phyloP scores from a whole-genome alignment of 2,329 filamentous ascomycete genomes.

The Calonectria hongkongensis region DNA sequence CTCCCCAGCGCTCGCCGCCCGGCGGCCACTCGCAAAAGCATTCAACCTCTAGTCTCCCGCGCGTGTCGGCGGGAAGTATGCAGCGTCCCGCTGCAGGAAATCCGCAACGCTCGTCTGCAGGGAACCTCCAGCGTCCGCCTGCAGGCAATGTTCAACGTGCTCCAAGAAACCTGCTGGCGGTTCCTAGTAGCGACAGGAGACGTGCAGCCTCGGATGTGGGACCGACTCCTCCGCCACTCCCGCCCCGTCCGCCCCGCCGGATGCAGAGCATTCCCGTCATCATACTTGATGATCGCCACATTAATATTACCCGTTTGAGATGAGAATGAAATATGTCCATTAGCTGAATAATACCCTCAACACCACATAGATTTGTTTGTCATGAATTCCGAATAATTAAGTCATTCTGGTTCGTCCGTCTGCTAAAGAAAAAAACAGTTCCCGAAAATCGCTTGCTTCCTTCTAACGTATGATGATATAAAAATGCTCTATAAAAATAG shows the following conservation, averaged over 20 bases:
- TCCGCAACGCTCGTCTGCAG: constrained; percentile 22
- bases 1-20: constrained; percentile 35
- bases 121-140: constrained; percentile 20
- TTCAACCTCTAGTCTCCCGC: not conserved
- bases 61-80: not conserved
- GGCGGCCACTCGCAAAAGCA: not conserved
- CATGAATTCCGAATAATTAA: constrained; percentile 40
- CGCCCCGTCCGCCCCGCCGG: constrained; percentile 53
- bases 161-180: constrained; percentile 20
- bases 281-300: constrained; percentile 54
- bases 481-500: not conserved
- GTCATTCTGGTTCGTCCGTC: constrained; percentile 41
- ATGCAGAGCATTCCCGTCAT: constrained; percentile 56
- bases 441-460: constrained; percentile 5
- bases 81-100: constrained; percentile 36
- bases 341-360: constrained; percentile 43
- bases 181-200: constrained; percentile 30
- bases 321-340: constrained; percentile 46
- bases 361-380: constrained; percentile 36
- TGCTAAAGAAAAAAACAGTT: not conserved
- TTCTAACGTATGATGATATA: constrained; percentile 23
- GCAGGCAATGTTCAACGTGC: constrained; percentile 28
- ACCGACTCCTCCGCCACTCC: constrained; percentile 50
- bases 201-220: constrained; percentile 52
- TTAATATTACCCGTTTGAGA: constrained; percentile 46